Base-by-base conservation (phyloP, 2,329 filamentous ascomycete genomes). In the Nothophaeocryptopus gaeumannii region DNA sequence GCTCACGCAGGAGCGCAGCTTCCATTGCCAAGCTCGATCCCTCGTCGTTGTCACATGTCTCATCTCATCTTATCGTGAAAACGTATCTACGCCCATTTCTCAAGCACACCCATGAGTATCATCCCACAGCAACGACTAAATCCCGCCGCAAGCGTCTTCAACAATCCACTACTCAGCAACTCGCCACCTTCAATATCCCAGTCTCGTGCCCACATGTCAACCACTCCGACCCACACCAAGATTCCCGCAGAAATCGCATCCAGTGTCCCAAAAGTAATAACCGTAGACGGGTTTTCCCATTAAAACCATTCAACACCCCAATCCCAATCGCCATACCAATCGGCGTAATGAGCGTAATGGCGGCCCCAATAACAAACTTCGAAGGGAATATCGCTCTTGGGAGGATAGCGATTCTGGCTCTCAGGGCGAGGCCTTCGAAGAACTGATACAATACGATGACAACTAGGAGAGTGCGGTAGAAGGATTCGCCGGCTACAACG, bases 351-450 rank as follows among this genome's bases (percentile, higher is more conserved):
- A 89, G 71, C 0, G 85, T 79, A 60, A 89, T 91, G 0, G 78
- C 74, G 1, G 68, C 58, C 0, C 79, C 85, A 71, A 91, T 82
- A 10, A 81, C 54, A 2, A 83, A 68, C 63, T 89, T 86, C 1
- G 62, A 34, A 1, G 55, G 63, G 3, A 63, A 58, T n/a, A 68
- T 63, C 3, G 59, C 57, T 10, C 63, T 65, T 47, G 82, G 79
- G 0, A 89, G 82, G 1, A 82, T 80, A 1, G 89, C 89, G 2
- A 96, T 79, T 49, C 92, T 85, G 2, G 90, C 84, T 12, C 91
- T 91, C 2, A 96, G 78, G 78, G 89, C 91, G 9, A 96, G 83
- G 11, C 91, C 91, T 70, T 96, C 91, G 53, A 96, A 95, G 37
- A 88, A 88, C 67, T 96, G 91, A 68, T 96, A 91, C 76, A 96